phyloP scores from a whole-genome alignment of 257 asterid genomes.

The Solanum ossicruentum region DNA sequence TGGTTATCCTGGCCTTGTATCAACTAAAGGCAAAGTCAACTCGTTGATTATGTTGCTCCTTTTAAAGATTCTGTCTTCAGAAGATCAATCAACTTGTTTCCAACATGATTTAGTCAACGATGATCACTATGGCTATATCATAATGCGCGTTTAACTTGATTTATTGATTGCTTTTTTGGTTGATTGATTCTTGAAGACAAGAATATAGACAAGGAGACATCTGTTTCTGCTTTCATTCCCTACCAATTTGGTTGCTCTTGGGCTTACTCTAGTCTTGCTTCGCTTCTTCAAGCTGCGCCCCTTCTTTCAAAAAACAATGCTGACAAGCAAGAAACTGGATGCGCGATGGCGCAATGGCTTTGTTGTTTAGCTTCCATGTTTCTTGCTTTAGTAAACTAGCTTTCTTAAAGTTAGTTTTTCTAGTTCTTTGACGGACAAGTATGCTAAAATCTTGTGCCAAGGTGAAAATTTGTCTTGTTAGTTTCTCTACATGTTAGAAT shows the following conservation, averaged over 20 bases:
- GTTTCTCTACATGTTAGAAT: neutral
- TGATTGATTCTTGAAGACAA: neutral
- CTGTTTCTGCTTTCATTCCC: neutral
- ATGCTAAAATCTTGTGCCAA: neutral
- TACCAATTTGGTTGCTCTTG: neutral
- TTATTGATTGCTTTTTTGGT: neutral
- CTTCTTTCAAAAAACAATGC: neutral
- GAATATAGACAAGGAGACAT: neutral
- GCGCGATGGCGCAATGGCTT: neutral
- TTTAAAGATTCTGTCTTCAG: neutral
- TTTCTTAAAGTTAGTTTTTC: neutral
- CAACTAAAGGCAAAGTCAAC: neutral
- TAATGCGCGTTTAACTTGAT: neutral
- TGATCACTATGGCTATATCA: neutral
- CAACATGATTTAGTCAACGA: neutral
- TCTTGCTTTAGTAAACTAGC: neutral
- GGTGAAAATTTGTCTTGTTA: neutral
- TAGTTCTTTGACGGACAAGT: neutral
- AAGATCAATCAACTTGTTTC: neutral
- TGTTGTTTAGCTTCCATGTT: neutral
- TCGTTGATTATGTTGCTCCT: neutral
- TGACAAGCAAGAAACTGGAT: neutral
- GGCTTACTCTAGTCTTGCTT: neutral
- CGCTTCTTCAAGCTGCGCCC: too few relatives aligned
- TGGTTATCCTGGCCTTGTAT: neutral